Percentiles rank a stretch among this genome's conserved stretches.
Evolutionary conservation across 176 grass and related monocot genomes (phyloP).

Genomic region (Carex pumila): DNA sequence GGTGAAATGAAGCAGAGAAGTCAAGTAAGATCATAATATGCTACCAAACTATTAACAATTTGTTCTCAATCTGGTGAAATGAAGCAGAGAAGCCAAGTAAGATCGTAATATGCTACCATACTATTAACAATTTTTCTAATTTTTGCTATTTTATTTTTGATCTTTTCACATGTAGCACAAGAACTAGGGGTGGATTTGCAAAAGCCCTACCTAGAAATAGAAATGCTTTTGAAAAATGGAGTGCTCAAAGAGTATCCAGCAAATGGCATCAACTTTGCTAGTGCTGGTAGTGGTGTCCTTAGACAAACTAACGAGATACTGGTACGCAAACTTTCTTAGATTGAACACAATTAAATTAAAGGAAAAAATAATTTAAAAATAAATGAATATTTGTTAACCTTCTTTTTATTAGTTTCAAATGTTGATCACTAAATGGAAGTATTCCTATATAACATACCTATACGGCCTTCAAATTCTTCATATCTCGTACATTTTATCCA

Average conservation of each 20-base stretch:
- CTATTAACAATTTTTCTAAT: background rate
- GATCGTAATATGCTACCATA: background rate
- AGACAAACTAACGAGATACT: background rate
- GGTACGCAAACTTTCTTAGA: background rate
- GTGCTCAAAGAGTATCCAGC: background rate
- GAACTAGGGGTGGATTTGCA: constrained; percentile 6
- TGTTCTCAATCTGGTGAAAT: background rate
- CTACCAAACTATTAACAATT: background rate
- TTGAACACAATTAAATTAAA: background rate
- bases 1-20: background rate
- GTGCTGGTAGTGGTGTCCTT: background rate
- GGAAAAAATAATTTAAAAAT: background rate
- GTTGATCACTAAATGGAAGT: background rate
- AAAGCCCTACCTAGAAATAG: background rate
- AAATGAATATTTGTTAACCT: background rate
- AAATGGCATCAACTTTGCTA: constrained; percentile 8
- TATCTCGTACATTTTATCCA: background rate
- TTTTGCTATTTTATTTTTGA: background rate
- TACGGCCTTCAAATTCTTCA: background rate
- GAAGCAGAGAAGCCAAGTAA: background rate
- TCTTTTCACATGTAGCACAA: background rate
- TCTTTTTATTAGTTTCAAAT: background rate
- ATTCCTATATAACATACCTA: background rate
- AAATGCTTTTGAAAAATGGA: constrained; percentile 12
- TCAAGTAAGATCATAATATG: background rate